Evolutionary conservation across 805 yeast genomes (phyloP).

Genomic region (Babjeviella inositovora): DNA sequence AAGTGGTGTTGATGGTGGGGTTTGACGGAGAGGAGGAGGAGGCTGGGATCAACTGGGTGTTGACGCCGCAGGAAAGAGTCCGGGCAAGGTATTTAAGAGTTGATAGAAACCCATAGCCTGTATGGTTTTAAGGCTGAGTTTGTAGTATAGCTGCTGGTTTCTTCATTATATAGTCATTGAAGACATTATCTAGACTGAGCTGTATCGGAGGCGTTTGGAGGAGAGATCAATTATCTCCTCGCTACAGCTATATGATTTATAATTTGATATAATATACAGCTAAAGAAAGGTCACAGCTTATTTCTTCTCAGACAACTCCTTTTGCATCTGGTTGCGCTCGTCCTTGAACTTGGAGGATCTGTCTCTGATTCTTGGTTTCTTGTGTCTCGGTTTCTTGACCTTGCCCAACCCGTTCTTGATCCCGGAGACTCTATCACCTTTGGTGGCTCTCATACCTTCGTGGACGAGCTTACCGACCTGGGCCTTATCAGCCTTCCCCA

Average conservation of each 20-base stretch:
- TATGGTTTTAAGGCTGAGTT: too few relatives aligned
- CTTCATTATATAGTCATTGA: too few relatives aligned
- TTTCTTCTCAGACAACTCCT: slow-evolving; percentile 3
- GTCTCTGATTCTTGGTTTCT: slow-evolving; percentile 44
- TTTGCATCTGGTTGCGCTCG: slow-evolving; percentile 11
- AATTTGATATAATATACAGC: background rate
- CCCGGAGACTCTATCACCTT: slow-evolving; percentile 47
- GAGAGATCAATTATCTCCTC: too few relatives aligned
- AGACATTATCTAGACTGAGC: too few relatives aligned
- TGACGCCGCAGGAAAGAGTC: slow-evolving; percentile 62
- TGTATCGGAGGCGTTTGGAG: too few relatives aligned
- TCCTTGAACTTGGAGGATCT: slow-evolving; percentile 34
- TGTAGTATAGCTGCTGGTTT: too few relatives aligned
- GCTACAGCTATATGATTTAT: slow-evolving; percentile 1
- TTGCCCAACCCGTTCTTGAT: slow-evolving; percentile 35
- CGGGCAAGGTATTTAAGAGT: slow-evolving; percentile 44
- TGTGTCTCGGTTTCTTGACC: slow-evolving; percentile 18
- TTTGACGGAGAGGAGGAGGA: slow-evolving; percentile 41
- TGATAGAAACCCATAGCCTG: slow-evolving; percentile 12
- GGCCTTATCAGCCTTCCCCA: slow-evolving; percentile 71
- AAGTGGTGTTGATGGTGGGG: slow-evolving; percentile 67
- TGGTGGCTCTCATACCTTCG: slow-evolving; percentile 71
- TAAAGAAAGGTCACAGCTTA: background rate
- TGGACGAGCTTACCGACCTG: slow-evolving; percentile 41
- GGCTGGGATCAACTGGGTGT: slow-evolving; percentile 46